phyloP scores from a whole-genome alignment of 2,329 filamentous ascomycete genomes.

The Pseudogymnoascus sp. region DNA sequence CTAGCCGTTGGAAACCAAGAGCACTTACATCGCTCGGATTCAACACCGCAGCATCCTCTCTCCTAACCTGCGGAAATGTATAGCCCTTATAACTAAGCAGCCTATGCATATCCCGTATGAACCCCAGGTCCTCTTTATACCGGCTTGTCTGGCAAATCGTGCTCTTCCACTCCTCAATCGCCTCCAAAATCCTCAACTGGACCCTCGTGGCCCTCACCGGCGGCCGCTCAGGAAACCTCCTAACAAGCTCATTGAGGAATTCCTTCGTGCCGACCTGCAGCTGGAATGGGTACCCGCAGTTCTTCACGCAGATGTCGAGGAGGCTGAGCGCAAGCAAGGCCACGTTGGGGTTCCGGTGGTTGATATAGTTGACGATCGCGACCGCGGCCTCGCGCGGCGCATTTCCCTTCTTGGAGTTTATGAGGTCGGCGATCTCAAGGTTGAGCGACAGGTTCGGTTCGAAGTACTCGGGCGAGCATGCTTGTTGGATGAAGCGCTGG shows the following conservation, averaged over 20 bases:
- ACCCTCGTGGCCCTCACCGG: conserved; percentile 79
- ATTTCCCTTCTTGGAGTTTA: conserved; percentile 96
- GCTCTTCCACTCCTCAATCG: conserved; percentile 95
- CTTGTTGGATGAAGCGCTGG: conserved; percentile 91
- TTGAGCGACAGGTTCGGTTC: conserved; percentile 95
- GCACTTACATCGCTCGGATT: conserved; percentile 87
- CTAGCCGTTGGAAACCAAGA: neutral
- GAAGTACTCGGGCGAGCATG: conserved; percentile 94
- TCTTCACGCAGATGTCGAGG: conserved; percentile 98
- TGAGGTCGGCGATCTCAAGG: conserved; percentile 90
- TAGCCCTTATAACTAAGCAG: conserved; percentile 96
- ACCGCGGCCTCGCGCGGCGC: conserved; percentile 91
- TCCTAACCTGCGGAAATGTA: conserved; percentile 81
- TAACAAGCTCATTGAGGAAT: conserved; percentile 95
- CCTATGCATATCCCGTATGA: conserved; percentile 95
- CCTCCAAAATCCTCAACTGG: conserved; percentile 85
- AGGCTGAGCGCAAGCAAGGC: conserved; percentile 82
- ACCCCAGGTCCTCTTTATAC: conserved; percentile 94
- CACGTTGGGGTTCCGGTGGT: conserved; percentile 94
- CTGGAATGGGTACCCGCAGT: conserved; percentile 98
- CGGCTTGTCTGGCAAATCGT: conserved; percentile 97
- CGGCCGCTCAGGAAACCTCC: conserved; percentile 88
- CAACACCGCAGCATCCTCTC: conserved; percentile 90
- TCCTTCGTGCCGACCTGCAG: conserved; percentile 98
- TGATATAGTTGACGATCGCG: conserved; percentile 88